Percentiles rank a stretch among this genome's conserved stretches.
Conservation (phyloP, 768 basidiomycete species). For the Termitomyces sp. region DNA sequence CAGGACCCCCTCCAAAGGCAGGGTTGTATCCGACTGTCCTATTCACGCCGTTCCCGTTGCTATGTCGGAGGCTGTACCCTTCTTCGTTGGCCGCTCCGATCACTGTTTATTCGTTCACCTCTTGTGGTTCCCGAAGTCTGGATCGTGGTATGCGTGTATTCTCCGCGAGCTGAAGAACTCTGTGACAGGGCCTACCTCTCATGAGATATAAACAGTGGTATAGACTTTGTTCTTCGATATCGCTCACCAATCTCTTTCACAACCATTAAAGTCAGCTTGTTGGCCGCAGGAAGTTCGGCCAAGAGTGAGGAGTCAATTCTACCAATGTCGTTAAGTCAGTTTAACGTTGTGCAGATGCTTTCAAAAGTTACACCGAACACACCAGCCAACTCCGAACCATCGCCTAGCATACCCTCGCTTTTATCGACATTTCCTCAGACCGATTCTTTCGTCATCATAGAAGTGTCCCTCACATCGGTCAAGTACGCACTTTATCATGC, state of each 20-base stretch:
- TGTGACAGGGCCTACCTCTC: not conserved
- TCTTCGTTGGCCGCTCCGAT: not conserved
- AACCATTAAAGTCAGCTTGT: not conserved
- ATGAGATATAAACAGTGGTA: not conserved
- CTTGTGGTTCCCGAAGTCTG: not conserved
- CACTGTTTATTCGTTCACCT: not conserved
- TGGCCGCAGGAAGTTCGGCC: not conserved
- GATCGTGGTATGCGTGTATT: not conserved
- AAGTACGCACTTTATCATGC: slow-evolving; percentile 17
- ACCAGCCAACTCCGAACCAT: not conserved
- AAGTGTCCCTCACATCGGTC: slow-evolving; percentile 15
- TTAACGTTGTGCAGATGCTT: not conserved
- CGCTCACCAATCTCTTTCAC: not conserved
- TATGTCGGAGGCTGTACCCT: not conserved
- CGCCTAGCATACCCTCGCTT: not conserved
- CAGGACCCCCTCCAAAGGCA: not conserved
- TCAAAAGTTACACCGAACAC: not conserved
- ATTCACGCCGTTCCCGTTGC: not conserved
- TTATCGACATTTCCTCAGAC: not conserved
- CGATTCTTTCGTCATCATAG: slow-evolving; percentile 12
- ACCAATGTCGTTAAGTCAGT: not conserved
- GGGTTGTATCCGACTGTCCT: not conserved
- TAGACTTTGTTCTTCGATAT: not conserved
- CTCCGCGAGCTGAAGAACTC: not conserved
- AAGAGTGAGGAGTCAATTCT: not conserved